Percentiles rank a stretch among this genome's conserved stretches.
Conservation (phyloP, 371 early-diverging fungal genomes). For the Nematocida sp. region DNA sequence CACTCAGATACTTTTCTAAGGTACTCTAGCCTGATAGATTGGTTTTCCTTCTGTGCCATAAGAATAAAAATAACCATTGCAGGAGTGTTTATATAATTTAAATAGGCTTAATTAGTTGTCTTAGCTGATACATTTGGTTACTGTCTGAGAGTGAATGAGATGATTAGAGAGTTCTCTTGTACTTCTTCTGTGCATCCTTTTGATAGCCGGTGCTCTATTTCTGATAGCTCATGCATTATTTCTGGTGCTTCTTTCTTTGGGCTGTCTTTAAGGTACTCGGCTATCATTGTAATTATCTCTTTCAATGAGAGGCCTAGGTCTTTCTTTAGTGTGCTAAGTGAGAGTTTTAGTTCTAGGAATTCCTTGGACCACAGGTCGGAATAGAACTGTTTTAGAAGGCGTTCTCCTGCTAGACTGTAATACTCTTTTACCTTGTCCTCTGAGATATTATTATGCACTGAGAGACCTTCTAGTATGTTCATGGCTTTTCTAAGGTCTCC, state of each 20-base stretch:
- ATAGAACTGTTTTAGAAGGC: conserved; percentile 44
- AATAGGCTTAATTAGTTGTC: no score
- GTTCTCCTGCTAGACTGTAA: conserved; percentile 27
- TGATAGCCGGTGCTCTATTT: conserved; percentile 56
- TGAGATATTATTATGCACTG: background rate
- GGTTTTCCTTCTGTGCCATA: no score
- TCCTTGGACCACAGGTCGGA: conserved; percentile 11
- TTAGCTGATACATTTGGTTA: no score
- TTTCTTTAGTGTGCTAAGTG: conserved; percentile 2
- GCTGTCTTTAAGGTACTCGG: conserved; percentile 38
- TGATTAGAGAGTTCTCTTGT: conserved; percentile 57
- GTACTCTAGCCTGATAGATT: no score
- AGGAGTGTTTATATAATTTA: no score
- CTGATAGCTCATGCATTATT: conserved; percentile 54
- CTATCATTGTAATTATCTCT: conserved; percentile 40
- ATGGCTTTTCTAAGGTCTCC: conserved; percentile 93
- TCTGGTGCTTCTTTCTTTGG: conserved; percentile 40
- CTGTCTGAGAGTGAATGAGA: conserved; percentile 51
- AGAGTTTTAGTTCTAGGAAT: conserved; percentile 14
- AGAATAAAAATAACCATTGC: no score
- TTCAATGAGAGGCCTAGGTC: conserved; percentile 35
- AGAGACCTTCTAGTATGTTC: conserved; percentile 67
- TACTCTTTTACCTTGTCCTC: conserved; percentile 45
- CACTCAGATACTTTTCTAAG: no score
- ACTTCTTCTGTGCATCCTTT: conserved; percentile 61